Evolutionary conservation across 805 yeast genomes (phyloP), one percentile per base, ranked within the genome.

Genomic region (Candida berthetii): DNA sequence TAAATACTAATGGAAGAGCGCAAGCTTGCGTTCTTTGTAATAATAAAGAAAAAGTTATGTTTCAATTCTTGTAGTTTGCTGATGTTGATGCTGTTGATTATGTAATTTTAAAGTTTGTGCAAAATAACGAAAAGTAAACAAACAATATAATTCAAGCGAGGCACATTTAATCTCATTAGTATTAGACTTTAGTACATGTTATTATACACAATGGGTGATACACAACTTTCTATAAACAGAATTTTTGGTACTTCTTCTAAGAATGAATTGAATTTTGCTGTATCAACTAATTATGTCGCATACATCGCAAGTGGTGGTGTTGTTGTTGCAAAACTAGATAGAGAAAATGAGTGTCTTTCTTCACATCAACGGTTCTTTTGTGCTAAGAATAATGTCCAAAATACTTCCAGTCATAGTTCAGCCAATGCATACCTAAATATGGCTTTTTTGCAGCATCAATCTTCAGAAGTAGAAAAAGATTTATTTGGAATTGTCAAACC

Each of bases 231-330:
- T 5, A 56, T 56, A 1, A 39, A 48, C n/a, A 52, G 61, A 37
- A 65, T 68, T 18, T 62, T 62, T 27, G 83, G 82, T 1, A 68
- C 76, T 0, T 72, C 82, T 1, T 71, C 79, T 2, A 65, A 54
- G 36, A 49, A 60, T 3, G 54, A 66, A 8, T 60, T 68, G 22
- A 72, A 71, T 32, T 61, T 75, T 42, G 57, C 64, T 11, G 61
- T 69, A 2, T 64, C 64, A 18, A 66, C 57, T 14, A 60, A 69
- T 43, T 41, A 64, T 3, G 53, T 78, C 18, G 82, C 79, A 0
- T 78, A 77, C 49, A 66, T 71, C 3, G 81, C 81, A 11, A 72
- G 80, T 44, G 80, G 80, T 18, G 82, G 82, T 4, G 81, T 77
- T 4, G 79, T 77, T 11, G 78, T 76, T 1, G 60, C 73, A 36